phyloP scores from a whole-genome alignment of 2,329 filamentous ascomycete genomes.

The Calonectria crousiana region DNA sequence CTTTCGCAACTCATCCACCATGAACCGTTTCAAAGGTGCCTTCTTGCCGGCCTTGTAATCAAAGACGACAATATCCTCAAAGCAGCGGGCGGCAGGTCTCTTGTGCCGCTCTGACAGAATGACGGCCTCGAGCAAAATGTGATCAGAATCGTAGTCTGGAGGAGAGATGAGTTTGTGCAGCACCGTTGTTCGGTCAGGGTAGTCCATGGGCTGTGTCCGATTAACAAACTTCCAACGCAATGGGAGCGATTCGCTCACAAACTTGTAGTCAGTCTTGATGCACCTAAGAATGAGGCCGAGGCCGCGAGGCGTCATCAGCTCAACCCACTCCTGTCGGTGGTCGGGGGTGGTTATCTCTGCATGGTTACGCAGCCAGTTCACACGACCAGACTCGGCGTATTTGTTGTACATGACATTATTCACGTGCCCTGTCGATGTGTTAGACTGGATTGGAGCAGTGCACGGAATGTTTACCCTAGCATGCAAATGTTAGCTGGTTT shows the following conservation, averaged over 20 bases:
- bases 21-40: conserved; percentile 55
- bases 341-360: conserved; percentile 71
- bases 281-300: conserved; percentile 83
- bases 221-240: background rate
- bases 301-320: conserved; percentile 74
- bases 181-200: conserved; percentile 84
- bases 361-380: conserved; percentile 83
- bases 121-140: conserved; percentile 71
- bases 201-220: conserved; percentile 77
- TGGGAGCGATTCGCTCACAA: conserved; percentile 66
- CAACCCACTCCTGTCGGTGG: conserved; percentile 74
- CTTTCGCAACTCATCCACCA: conserved; percentile 52
- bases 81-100: conserved; percentile 77
- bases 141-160: conserved; percentile 56
- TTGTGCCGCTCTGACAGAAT: conserved; percentile 82
- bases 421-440: conserved; percentile 67
- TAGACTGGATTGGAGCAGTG: background rate
- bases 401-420: conserved; percentile 89
- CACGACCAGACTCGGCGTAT: conserved; percentile 84
- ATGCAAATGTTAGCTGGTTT: background rate
- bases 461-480: conserved; percentile 21
- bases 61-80: conserved; percentile 63
- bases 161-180: conserved; percentile 79
- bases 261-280: conserved; percentile 88
- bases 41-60: conserved; percentile 51